A percentile compares a stretch with the other conserved stretches of the same genome.
These are phyloP conservation scores for Prunus yedoensis DNA, from an alignment of 331 rosid species.

Conservation along the genomic window DNA sequence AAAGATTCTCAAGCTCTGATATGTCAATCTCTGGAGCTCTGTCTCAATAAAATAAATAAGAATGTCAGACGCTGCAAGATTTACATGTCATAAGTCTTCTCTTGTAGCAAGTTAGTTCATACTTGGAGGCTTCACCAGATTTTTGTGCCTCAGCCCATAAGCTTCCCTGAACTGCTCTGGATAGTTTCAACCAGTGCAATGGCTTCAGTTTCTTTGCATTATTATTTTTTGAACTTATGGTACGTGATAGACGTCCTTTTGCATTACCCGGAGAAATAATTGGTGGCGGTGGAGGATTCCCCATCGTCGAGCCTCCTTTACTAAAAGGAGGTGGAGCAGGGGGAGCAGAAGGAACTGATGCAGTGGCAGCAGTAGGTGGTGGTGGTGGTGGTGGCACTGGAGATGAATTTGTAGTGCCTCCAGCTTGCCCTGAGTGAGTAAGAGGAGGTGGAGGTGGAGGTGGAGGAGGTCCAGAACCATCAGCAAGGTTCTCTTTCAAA, in stretches of 20 bases:
- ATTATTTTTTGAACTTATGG: slow-evolving; percentile 45
- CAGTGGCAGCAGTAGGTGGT: slow-evolving; percentile 29
- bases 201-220: slow-evolving; percentile 82
- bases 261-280: slow-evolving; percentile 26
- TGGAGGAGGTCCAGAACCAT: slow-evolving; percentile 41
- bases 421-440: slow-evolving; percentile 29
- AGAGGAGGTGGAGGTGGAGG: slow-evolving; percentile 54
- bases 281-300: slow-evolving; percentile 40
- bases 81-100: slow-evolving; percentile 22
- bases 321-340: slow-evolving; percentile 60
- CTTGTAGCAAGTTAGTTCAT: slow-evolving; percentile 31
- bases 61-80: slow-evolving; percentile 26
- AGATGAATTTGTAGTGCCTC: slow-evolving; percentile 29
- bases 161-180: slow-evolving; percentile 88
- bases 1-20: slow-evolving; percentile 91
- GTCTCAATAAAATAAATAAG: slow-evolving; percentile 31
- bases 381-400: slow-evolving; percentile 49
- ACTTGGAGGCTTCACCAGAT: slow-evolving; percentile 75
- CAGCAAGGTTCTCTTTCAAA: slow-evolving; percentile 33
- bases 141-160: slow-evolving; percentile 92
- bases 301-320: slow-evolving; percentile 45
- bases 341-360: slow-evolving; percentile 47
- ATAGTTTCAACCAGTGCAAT: slow-evolving; percentile 84
- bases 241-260: slow-evolving; percentile 61
- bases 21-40: slow-evolving; percentile 97